A percentile compares a stretch with the other conserved stretches of the same genome.
These are phyloP conservation scores for Allium fistulosum DNA, from an alignment of 106 monocot species.

Conservation along the genomic window DNA sequence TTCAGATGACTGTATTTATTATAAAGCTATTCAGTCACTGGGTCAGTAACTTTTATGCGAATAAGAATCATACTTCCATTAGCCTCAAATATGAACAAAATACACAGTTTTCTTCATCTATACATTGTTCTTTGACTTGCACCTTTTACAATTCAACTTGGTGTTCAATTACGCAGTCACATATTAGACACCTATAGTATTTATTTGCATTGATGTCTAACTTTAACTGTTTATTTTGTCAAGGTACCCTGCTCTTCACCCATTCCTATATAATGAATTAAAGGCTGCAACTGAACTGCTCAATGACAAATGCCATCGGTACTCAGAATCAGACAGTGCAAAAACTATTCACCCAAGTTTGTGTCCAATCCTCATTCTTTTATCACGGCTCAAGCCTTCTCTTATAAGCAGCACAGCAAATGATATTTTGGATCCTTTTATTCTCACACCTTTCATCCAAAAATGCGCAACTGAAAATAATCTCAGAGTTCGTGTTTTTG, in stretches of 20 bases:
- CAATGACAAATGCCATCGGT: constrained; percentile 21
- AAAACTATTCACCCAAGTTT: constrained; percentile 93
- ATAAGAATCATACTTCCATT: too few species aligned
- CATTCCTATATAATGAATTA: constrained; percentile 69
- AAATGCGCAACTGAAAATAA: constrained; percentile 88
- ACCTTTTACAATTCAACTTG: too few species aligned
- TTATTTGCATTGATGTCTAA: constrained; percentile 1
- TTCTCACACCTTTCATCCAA: constrained; percentile 68
- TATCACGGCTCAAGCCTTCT: constrained; percentile 88
- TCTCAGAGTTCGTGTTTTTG: constrained; percentile 75
- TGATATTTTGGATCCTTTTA: constrained; percentile 78
- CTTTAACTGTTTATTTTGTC: constrained; percentile 8
- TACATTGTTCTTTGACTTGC: too few species aligned
- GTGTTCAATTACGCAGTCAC: too few species aligned
- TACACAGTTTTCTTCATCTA: too few species aligned
- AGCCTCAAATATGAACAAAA: too few species aligned
- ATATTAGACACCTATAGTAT: too few species aligned
- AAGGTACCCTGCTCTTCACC: constrained; percentile 92
- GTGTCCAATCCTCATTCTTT: constrained; percentile 90
- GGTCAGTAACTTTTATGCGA: too few species aligned
- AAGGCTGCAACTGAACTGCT: constrained; percentile 63
- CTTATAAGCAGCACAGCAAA: constrained; percentile 45
- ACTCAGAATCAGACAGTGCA: constrained; percentile 42
- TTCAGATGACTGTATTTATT: too few species aligned
- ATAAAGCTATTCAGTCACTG: too few species aligned